Conservation (phyloP, 805 yeast species). For the Sugiyamaella chiloensis region DNA sequence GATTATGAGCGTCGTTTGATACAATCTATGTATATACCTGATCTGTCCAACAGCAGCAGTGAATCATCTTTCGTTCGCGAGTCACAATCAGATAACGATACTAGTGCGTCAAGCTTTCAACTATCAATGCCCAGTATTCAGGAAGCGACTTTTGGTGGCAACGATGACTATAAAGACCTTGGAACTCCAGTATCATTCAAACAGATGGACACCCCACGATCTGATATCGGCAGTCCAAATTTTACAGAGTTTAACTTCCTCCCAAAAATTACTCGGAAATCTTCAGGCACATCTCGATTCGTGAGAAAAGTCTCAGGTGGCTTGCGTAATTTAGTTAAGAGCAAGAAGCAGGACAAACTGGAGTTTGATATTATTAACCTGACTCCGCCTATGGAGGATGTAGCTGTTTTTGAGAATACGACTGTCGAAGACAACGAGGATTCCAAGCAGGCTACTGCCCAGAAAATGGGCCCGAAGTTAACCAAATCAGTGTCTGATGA, state of each 20-base stretch:
- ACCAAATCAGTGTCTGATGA: not conserved
- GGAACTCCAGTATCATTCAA: conserved; percentile 10
- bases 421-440: conserved; percentile 3
- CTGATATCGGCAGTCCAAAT: not conserved
- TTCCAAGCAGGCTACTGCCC: not conserved
- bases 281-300: conserved; percentile 5
- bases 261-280: not conserved
- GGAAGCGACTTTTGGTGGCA: not conserved
- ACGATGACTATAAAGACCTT: not conserved
- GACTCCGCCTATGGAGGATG: conserved; percentile 10
- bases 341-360: conserved; percentile 5
- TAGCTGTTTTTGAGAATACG: not conserved
- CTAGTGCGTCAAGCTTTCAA: not conserved
- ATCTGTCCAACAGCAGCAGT: not conserved
- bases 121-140: not conserved
- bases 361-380: conserved; percentile 14
- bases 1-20: not conserved
- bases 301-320: conserved; percentile 20
- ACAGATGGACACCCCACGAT: not conserved
- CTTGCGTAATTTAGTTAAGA: conserved; percentile 7
- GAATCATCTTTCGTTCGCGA: conserved; percentile 1
- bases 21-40: not conserved
- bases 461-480: not conserved
- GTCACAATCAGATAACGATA: conserved; percentile 9
- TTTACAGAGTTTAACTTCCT: not conserved